A percentile compares a stretch with the other conserved stretches of the same genome.
Evolutionary conservation across 2,329 filamentous ascomycete species (phyloP).

Genomic region (Rutstroemia sydowiana): DNA sequence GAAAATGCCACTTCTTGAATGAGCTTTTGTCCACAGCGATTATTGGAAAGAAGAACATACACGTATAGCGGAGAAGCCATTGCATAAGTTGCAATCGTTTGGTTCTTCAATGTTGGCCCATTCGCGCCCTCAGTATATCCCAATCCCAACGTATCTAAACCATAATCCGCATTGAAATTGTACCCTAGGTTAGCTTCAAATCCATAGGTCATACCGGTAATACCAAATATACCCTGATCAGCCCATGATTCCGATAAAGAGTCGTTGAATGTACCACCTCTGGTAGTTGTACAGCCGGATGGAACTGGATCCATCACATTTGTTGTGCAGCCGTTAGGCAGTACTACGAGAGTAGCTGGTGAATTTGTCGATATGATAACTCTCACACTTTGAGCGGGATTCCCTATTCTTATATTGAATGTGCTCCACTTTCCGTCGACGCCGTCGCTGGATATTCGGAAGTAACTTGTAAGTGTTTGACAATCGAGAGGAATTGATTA

Average conservation of each 20-base stretch:
- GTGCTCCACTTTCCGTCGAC: constrained; percentile 66
- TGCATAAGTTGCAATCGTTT: constrained; percentile 25
- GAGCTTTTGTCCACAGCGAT: too few relatives aligned
- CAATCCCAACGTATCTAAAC: constrained; percentile 16
- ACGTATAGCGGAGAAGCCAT: constrained; percentile 32
- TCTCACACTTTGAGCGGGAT: constrained; percentile 39
- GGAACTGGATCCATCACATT: constrained; percentile 30
- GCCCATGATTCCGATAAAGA: constrained; percentile 48
- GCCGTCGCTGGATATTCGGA: too few relatives aligned
- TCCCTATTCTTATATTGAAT: constrained; percentile 52
- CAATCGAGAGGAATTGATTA: background rate
- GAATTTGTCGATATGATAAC: constrained; percentile 35
- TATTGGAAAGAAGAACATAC: constrained; percentile 21
- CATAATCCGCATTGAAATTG: constrained; percentile 21
- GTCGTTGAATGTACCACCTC: constrained; percentile 52
- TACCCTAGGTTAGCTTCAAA: constrained; percentile 35
- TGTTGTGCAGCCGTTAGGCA: constrained; percentile 29
- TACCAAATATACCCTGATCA: constrained; percentile 29
- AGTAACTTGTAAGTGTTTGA: background rate
- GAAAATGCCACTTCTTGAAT: constrained; percentile 30
- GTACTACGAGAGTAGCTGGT: constrained; percentile 30
- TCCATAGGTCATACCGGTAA: constrained; percentile 33
- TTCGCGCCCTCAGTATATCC: constrained; percentile 12
- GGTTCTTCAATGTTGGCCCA: constrained; percentile 21
- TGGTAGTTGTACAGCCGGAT: constrained; percentile 34